Evolutionary conservation across 2,329 filamentous ascomycete species (phyloP), one percentile per base, ranked within the genome.

Genomic region (Rasamsonia emersonii): DNA sequence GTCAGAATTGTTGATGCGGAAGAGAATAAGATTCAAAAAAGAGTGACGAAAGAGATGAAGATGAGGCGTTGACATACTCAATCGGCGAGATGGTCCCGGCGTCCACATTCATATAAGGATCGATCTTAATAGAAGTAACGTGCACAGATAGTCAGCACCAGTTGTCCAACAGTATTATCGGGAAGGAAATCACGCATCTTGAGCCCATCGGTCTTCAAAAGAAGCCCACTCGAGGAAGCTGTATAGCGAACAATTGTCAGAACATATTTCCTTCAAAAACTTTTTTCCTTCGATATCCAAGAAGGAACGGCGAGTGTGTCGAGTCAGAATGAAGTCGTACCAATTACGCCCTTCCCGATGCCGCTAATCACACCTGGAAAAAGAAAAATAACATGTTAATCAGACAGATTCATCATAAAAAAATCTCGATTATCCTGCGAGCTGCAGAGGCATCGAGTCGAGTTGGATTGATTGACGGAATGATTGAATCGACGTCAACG

Each of bases 171-270:
- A 18, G 3, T n/a, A 10, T 13, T 10, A 17, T 26, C 20, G 23
- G 18, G 18, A 18, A 29, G 10, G 15, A 20, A 24, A 30, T 18
- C 10, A 15, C 10, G 25, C 21, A 37, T 30, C 13, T 82, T 85
- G 38, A 88, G 68, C 30, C 84, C 84, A 42, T 79, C 67, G 9
- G 82, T 85, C 70, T 91, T 88, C 47, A 89, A 75, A 43, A 89
- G 67, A 44, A 85, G 66, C 30, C 81, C 81, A 20, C 79, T 77
- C 35, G 74, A 79, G 46, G 77, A 82, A 57, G 79, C 35, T 23
- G 20, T 8, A 23, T 9, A 8, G 11, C 20, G 20, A 11, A 9
- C 20, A 23, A 23, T 11, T 23, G 20, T 23, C 20, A 23, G 20
- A 23, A 23, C 8, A 23, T 23, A 9, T 23, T 23, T 11, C 20